These are phyloP conservation scores for Rhodotorula sp. DNA, from an alignment of 1,284 basidiomycete genomes.

Conservation along the genomic window DNA sequence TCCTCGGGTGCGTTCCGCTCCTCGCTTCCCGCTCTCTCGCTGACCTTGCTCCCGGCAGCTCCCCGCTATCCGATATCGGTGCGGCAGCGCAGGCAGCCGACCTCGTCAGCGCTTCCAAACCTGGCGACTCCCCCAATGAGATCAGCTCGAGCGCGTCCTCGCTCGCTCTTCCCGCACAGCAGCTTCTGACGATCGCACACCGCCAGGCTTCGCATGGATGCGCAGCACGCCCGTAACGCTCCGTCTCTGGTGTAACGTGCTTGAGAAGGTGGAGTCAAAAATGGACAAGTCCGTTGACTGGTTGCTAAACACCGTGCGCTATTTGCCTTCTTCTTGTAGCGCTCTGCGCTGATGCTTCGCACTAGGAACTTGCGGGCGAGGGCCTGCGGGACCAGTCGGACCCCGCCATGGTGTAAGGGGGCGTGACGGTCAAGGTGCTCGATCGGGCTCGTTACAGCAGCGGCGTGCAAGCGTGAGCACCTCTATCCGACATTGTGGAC, in stretches of 20 bases:
- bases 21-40: background rate
- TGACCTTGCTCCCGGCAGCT: background rate
- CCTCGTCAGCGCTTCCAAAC: background rate
- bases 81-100: background rate
- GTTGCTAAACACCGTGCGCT: background rate
- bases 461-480: too few species aligned
- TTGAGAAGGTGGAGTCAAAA: background rate
- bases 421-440: too few species aligned
- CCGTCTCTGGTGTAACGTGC: background rate
- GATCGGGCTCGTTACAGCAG: too few species aligned
- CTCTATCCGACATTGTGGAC: too few species aligned
- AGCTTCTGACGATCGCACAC: background rate
- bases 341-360: background rate
- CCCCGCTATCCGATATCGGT: background rate
- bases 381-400: background rate
- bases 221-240: background rate
- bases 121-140: too few species aligned
- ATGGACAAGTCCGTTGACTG: background rate
- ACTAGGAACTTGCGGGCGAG: background rate
- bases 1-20: background rate
- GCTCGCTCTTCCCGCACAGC: too few species aligned
- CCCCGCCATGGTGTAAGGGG: background rate
- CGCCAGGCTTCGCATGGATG: background rate
- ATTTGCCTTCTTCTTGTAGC: background rate
- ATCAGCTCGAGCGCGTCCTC: background rate